phyloP scores from a whole-genome alignment of 2,329 filamentous ascomycete species.

The Clarireedia monteithiana region DNA sequence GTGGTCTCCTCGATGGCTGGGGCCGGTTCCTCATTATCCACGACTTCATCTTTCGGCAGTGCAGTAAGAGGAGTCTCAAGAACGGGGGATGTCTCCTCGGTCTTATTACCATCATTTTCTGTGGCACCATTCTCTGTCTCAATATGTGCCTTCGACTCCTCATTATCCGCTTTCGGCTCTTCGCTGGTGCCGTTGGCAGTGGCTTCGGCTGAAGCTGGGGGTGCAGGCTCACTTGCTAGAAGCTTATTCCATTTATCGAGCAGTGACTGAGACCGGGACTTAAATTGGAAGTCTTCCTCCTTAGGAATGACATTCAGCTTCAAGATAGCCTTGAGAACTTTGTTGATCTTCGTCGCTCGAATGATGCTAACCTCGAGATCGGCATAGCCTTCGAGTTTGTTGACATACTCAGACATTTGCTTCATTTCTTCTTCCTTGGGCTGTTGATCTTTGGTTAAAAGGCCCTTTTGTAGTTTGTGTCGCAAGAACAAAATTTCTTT shows the following conservation, averaged over 20 bases:
- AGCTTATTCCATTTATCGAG: slow-evolving; percentile 86
- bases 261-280: slow-evolving; percentile 69
- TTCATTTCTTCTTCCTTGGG: slow-evolving; percentile 85
- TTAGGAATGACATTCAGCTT: slow-evolving; percentile 75
- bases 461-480: slow-evolving; percentile 90
- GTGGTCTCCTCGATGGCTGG: slow-evolving; percentile 14
- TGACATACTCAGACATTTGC: slow-evolving; percentile 67
- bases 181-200: slow-evolving; percentile 27
- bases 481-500: slow-evolving; percentile 85
- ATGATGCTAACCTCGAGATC: slow-evolving; percentile 88
- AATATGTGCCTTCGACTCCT: slow-evolving; percentile 22
- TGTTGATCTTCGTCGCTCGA: slow-evolving; percentile 92
- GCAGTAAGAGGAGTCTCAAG: slow-evolving; percentile 22
- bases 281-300: slow-evolving; percentile 86
- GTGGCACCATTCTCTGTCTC: slow-evolving; percentile 27
- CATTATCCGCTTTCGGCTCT: slow-evolving; percentile 33
- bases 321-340: slow-evolving; percentile 89
- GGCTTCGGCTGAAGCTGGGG: slow-evolving; percentile 29
- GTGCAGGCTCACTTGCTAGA: slow-evolving; percentile 51
- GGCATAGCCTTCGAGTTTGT: slow-evolving; percentile 70
- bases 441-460: slow-evolving; percentile 73
- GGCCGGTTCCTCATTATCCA: slow-evolving; percentile 24
- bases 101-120: slow-evolving; percentile 30
- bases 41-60: slow-evolving; percentile 21
- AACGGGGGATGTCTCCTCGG: slow-evolving; percentile 34